Evolutionary conservation across 495 filamentous ascomycete species (phyloP).

Genomic region (Penicillium simplicissimum): DNA sequence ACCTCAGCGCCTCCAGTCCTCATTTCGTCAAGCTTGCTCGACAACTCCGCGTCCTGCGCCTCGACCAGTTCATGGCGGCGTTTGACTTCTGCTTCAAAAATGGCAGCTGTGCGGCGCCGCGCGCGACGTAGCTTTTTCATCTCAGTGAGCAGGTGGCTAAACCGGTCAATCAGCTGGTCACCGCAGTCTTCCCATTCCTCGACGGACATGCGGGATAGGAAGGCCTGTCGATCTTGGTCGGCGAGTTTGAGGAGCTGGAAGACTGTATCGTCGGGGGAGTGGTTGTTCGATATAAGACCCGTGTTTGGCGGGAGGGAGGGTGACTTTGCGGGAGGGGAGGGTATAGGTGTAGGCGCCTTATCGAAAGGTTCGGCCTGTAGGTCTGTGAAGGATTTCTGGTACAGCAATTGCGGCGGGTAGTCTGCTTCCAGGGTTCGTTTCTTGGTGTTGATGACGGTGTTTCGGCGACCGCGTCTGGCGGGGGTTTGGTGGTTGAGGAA

Average conservation of each 20-base stretch:
- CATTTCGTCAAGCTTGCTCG: conserved; percentile 45
- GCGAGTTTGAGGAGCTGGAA: conserved; percentile 31
- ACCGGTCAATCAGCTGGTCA: conserved; percentile 74
- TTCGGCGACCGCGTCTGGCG: conserved; percentile 17
- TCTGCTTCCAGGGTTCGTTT: conserved; percentile 43
- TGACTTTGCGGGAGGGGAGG: conserved; percentile 21
- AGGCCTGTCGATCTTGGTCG: conserved; percentile 54
- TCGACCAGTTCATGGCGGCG: conserved; percentile 48
- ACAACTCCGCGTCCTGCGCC: conserved; percentile 38
- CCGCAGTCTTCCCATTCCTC: conserved; percentile 82
- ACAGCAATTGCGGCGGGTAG: conserved; percentile 44
- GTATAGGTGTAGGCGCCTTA: conserved; percentile 30
- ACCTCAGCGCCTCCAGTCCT: conserved; percentile 45
- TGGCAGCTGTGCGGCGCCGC: conserved; percentile 62
- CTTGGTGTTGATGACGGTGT: conserved; percentile 30
- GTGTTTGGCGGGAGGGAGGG: conserved; percentile 23
- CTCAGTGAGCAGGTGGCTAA: conserved; percentile 60
- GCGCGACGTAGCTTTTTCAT: conserved; percentile 63
- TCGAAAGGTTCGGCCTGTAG: conserved; percentile 51
- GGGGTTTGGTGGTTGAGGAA: conserved; percentile 28
- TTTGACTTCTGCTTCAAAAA: conserved; percentile 70
- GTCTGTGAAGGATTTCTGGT: conserved; percentile 43
- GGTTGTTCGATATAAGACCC: conserved; percentile 10
- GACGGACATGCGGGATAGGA: conserved; percentile 64
- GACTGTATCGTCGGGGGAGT: conserved; percentile 31